phyloP scores from a whole-genome alignment of 176 grass and related monocot genomes.

The Phoenix roebelenii region DNA sequence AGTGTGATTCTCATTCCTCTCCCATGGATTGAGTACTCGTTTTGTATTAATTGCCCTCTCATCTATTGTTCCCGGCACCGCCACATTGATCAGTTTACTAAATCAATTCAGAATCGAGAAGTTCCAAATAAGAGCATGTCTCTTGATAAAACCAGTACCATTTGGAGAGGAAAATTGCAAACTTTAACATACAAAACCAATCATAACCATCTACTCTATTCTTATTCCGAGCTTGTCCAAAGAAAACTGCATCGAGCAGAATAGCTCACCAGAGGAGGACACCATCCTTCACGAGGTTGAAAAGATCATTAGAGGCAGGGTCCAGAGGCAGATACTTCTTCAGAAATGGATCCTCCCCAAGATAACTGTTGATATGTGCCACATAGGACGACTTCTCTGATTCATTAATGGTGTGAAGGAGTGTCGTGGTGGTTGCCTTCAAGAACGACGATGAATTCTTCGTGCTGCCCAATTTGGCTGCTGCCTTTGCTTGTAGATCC shows the following conservation, averaged over 20 bases:
- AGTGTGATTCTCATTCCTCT: conserved; percentile 98
- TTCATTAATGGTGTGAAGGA: conserved; percentile 88
- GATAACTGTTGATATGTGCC: conserved; percentile 87
- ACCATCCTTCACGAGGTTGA: conserved; percentile 76
- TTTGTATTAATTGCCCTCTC: conserved; percentile 99
- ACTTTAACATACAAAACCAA: no score
- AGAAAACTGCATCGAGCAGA: no score
- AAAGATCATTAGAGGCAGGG: conserved; percentile 59
- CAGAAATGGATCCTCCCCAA: conserved; percentile 73
- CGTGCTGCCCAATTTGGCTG: conserved; percentile 38
- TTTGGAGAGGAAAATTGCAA: no score
- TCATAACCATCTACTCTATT: no score
- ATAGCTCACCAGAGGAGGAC: conserved; percentile 80
- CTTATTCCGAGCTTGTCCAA: no score
- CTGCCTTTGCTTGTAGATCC: conserved; percentile 52
- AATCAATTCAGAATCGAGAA: conserved; percentile 24
- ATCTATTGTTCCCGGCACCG: conserved; percentile 94
- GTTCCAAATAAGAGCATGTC: no score
- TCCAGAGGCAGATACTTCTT: conserved; percentile 91
- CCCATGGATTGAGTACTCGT: conserved; percentile 93
- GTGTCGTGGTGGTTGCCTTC: conserved; percentile 74
- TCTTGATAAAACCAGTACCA: no score
- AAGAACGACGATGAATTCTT: conserved; percentile 80
- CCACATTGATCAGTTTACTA: conserved; percentile 97
- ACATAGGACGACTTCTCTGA: conserved; percentile 91